Base-by-base conservation (phyloP, 306 rosid genomes). In the Ochetophila trinervis region DNA sequence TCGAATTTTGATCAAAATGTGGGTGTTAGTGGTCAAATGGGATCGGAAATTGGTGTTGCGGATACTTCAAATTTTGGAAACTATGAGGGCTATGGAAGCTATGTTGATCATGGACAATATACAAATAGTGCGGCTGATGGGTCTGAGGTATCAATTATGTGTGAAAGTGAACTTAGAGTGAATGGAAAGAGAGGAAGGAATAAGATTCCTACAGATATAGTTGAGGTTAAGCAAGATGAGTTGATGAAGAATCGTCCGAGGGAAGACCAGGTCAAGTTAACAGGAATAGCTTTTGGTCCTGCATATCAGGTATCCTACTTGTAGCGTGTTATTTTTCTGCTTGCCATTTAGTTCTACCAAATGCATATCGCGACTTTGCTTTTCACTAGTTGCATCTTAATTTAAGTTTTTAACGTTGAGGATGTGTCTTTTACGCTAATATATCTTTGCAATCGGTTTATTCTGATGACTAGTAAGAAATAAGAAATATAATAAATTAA, bases 161-260 rank as follows among this genome's bases (percentile, higher is more conserved):
- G 62, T 72, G 83, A 58, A 4, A 79, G 35, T 71, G 42, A 21
- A 18, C 34, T 79, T 67, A 77, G 45, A 63, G 54, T 74, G 65
- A 68, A 75, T 57, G 92, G 86, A 63, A 93, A 86, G 88, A 83
- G 91, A 51, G 84, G 96, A 44, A 82, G 94, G 79, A 69, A 80
- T 57, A 91, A 93, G 56, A 59, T 93, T 71, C 98, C 94, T 0
- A 37, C 77, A 17, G 94, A 89, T 61, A 78, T 90, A 67, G 65
- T 94, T 34, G 97, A 94, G 80, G 95, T 94, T 80, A 90, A 84
- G 86, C 97, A 90, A 68, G 97, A 90, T 10, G 99, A 90, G 77
- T 79, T 94, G 81, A 85, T 94, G 24, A 94, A 94, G 86, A 86
- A 94, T 35, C 79, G 97, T 60, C 97, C 97, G 18, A 86, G 97